A percentile compares a stretch with the other conserved stretches of the same genome.
Evolutionary conservation across 257 asterid genomes (phyloP).

Genomic region (Dorcoceras hygrometricum): DNA sequence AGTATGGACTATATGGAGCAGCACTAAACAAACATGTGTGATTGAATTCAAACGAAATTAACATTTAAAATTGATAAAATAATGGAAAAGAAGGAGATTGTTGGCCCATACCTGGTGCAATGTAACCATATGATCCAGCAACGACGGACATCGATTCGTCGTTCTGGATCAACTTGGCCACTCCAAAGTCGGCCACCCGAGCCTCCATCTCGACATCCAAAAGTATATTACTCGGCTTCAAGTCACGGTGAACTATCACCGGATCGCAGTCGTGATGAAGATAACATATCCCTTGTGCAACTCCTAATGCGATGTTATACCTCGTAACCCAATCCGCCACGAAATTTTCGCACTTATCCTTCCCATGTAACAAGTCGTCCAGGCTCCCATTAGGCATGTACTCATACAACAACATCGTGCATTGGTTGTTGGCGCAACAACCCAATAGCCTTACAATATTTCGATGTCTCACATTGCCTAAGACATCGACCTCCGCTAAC

Average conservation of each 20-base stretch:
- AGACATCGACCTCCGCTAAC: conserved; percentile 85
- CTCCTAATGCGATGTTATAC: conserved; percentile 72
- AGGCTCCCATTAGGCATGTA: conserved; percentile 94
- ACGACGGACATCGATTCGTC: conserved; percentile 81
- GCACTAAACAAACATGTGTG: too few species aligned
- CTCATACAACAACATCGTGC: conserved; percentile 81
- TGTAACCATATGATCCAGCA: conserved; percentile 95
- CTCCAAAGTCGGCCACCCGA: conserved; percentile 85
- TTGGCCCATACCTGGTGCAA: conserved; percentile 68
- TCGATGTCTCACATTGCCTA: conserved; percentile 82
- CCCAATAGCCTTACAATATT: conserved; percentile 79
- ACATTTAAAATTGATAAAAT: too few species aligned
- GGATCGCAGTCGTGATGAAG: conserved; percentile 93
- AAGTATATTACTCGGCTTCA: conserved; percentile 75
- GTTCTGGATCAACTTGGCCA: conserved; percentile 64
- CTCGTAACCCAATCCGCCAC: conserved; percentile 67
- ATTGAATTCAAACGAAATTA: too few species aligned
- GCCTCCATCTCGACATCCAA: conserved; percentile 73
- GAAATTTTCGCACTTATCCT: conserved; percentile 49
- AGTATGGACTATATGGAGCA: too few species aligned
- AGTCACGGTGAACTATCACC: conserved; percentile 70
- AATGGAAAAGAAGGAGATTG: background rate
- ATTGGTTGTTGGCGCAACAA: conserved; percentile 56
- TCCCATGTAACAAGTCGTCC: conserved; percentile 74
- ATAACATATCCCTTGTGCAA: conserved; percentile 90